Evolutionary conservation across 768 basidiomycete species (phyloP), one percentile per base, ranked within the genome.

Genomic region (Suillus weaverae): DNA sequence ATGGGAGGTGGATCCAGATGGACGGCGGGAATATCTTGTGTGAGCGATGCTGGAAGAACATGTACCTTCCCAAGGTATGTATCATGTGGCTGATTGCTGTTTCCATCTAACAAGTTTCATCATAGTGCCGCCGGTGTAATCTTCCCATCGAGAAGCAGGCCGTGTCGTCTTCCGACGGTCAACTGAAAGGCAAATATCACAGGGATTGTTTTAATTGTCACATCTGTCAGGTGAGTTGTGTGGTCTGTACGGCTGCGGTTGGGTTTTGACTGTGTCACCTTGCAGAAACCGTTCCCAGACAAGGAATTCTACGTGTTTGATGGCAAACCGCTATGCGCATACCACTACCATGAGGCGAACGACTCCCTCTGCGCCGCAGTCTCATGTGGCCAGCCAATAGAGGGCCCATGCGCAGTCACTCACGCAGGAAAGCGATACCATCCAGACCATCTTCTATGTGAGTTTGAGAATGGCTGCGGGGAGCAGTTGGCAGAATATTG

Each of bases 111-210:
- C 66, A 30, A 59, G 30, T 60, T 61, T 46, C 43, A 36, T 22
- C 62, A 63, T 69, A 94, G 92, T 97, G 95, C 73, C 92, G 95
- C 39, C 84, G 95, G 53, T 98, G 95, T 75, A 86, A 86, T 71
- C 72, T 89, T 26, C 89, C 93, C 0, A 97, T 98, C 53, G 95
- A 97, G 79, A 94, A 88, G 65, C 89, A 90, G 69, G 95, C 95
- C 26, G 92, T 98, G 26, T 95, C 92, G 26, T 92, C 91, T 6
- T 86, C 90, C 14, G 95, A 98, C 72, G 95, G 95, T 2, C 95
- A 97, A 76, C 82, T 98, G 55, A 96, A 96, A 76, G 95, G 95
- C 65, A 98, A 98, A 75, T 97, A 96, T 76, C 95, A 97, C 72
- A 86, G 87, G 64, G 87, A 89, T 44, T 98, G 95, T 78, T 98